These are phyloP conservation scores for Polytrichum commune DNA, from an alignment of 225 moss, liverwort and hornwort species.

Conservation along the genomic window DNA sequence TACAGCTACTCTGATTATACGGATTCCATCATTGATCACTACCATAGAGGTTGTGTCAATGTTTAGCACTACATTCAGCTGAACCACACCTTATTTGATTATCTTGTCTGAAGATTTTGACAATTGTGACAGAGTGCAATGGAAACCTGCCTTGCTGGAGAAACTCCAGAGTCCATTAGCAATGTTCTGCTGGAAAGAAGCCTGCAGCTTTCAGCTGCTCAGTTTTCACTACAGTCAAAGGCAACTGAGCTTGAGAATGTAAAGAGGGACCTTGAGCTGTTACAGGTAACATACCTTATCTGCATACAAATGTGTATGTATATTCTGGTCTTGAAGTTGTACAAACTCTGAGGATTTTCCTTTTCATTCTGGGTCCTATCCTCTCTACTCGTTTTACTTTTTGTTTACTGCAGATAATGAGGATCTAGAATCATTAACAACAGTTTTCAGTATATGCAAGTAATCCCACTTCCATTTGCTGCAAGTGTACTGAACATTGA, in stretches of 20 bases:
- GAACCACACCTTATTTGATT: neutral
- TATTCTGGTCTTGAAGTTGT: no score
- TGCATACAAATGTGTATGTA: no score
- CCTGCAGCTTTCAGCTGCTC: slow-evolving; percentile 31
- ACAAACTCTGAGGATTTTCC: slow-evolving; percentile 3
- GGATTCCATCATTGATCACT: neutral
- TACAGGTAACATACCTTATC: slow-evolving; percentile 22
- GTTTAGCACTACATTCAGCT: neutral
- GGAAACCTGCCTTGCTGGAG: slow-evolving; percentile 36
- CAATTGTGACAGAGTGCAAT: slow-evolving; percentile 32
- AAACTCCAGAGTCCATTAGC: slow-evolving; percentile 25
- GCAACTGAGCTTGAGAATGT: slow-evolving; percentile 28
- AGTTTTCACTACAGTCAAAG: slow-evolving; percentile 26
- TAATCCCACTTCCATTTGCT: neutral
- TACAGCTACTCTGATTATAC: neutral
- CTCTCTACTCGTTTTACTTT: no score
- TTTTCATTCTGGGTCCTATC: no score
- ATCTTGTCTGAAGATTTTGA: neutral
- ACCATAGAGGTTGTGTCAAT: neutral
- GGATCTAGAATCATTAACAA: no score
- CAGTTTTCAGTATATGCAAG: neutral
- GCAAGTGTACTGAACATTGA: no score
- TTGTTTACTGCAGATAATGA: no score
- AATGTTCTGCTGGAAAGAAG: slow-evolving; percentile 28
- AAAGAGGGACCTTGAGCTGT: slow-evolving; percentile 23